phyloP scores from a whole-genome alignment of 495 filamentous ascomycete genomes.

The Trichoderma asperelloides region DNA sequence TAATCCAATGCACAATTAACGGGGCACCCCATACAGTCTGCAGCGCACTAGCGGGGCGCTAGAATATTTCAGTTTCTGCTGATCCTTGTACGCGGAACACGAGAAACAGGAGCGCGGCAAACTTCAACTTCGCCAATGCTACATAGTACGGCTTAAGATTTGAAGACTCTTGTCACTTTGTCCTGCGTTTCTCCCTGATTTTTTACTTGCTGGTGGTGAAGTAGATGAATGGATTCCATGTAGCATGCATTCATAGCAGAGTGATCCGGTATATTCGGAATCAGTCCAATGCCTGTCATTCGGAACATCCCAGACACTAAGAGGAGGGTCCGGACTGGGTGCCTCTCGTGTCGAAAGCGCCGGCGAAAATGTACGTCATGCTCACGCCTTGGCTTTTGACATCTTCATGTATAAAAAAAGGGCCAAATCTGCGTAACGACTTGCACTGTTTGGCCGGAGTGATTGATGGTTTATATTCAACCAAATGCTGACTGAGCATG shows the following conservation, averaged over 20 bases:
- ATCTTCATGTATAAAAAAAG: not conserved
- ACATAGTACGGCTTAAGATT: not conserved
- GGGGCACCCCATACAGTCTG: not conserved
- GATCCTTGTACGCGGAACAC: not conserved
- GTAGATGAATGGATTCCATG: too few relatives aligned
- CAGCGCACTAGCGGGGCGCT: not conserved
- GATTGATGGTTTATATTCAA: not conserved
- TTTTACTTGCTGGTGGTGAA: too few relatives aligned
- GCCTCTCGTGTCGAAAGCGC: not conserved
- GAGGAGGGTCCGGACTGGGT: not conserved
- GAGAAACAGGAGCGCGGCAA: not conserved
- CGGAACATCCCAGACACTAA: not conserved
- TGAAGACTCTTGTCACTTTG: not conserved
- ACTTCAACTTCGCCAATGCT: not conserved
- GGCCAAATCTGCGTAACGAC: too few relatives aligned
- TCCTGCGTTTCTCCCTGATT: too few relatives aligned
- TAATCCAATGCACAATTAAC: not conserved
- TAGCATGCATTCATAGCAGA: not conserved
- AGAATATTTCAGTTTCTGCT: not conserved
- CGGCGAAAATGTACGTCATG: not conserved
- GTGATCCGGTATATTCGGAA: not conserved
- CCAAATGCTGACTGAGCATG: not conserved
- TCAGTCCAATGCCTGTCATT: not conserved
- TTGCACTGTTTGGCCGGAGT: too few relatives aligned
- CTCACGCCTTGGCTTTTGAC: not conserved